Evolutionary conservation across 352 stramenopile genomes (phyloP), one percentile per base, ranked within the genome.

Genomic region (Globisporangium middletonii): DNA sequence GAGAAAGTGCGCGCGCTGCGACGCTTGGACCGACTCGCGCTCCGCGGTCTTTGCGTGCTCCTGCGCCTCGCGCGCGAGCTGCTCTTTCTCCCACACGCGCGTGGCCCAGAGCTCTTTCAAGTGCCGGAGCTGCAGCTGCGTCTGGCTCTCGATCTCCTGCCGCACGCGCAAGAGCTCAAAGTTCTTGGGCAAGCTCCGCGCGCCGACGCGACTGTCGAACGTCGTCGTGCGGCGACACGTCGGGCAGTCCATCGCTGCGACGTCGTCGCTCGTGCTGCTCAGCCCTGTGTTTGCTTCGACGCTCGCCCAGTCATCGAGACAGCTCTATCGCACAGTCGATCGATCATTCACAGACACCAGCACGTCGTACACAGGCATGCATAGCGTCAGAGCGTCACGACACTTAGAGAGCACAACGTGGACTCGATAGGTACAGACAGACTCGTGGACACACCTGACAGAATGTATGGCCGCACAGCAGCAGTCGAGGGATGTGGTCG

Each of bases 81-180:
- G 65, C 59, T 92, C 83, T 53, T 94, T 94, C 63, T 92, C 77
- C 38, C 72, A 58, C 44, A 94, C 73, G 45, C 86, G 81, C 30
- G 59, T 86, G 4, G 63, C 64, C 81, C 79, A 89, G 7, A 66
- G 62, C 53, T 79, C 63, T 51, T 81, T 77, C 9, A 92, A 59
- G 27, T 67, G 64, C 5, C 59, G 56, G 33, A 89, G 44, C 13
- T 88, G 79, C n/a, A 55, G 59, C 56, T 88, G 75, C 23, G 77
- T 88, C 56, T 89, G 78, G 43, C 57, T 67, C 52, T 91, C 79
- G 63, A 94, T 88, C 67, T 94, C 83, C 53, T 94, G 79, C 19
- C 83, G 78, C n/a, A 89, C 83, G 50, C 83, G 81, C 47, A 94
- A 69, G 30, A 94, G 67, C 63, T 94, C 83, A 67, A 75, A 94